phyloP scores from a whole-genome alignment of 2,329 filamentous ascomycete species.

The Clathrospora elynae region DNA sequence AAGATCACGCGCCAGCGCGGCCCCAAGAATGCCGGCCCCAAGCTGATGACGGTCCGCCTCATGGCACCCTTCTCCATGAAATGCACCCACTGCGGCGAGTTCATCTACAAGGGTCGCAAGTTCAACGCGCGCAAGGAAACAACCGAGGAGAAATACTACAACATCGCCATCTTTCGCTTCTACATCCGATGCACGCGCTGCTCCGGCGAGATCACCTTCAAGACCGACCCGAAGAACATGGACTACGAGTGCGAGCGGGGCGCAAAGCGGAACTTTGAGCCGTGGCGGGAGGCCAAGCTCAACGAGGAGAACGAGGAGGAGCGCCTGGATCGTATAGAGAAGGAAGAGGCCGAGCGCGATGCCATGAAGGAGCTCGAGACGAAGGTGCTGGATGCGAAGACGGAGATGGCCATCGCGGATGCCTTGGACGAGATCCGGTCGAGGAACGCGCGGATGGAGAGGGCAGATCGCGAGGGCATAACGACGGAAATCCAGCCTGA shows the following conservation, averaged over 20 bases:
- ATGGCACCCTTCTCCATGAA: constrained; percentile 89
- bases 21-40: constrained; percentile 74
- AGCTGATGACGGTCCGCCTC: constrained; percentile 82
- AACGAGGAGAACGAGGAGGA: constrained; percentile 84
- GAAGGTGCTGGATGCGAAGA: constrained; percentile 89
- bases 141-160: constrained; percentile 85
- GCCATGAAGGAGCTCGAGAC: constrained; percentile 95
- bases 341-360: constrained; percentile 79
- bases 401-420: constrained; percentile 96
- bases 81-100: constrained; percentile 73
- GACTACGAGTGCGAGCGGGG: constrained; percentile 84
- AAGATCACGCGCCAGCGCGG: constrained; percentile 71
- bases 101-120: constrained; percentile 90
- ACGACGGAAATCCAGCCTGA: constrained; percentile 60
- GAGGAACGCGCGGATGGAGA: constrained; percentile 84
- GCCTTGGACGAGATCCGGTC: constrained; percentile 93
- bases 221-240: constrained; percentile 92
- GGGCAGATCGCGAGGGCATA: constrained; percentile 68
- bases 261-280: constrained; percentile 91
- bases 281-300: constrained; percentile 74
- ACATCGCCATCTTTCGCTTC: constrained; percentile 86
- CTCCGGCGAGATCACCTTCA: constrained; percentile 85
- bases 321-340: constrained; percentile 80
- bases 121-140: constrained; percentile 97
- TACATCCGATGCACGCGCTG: constrained; percentile 87